These are phyloP conservation scores for Apiospora marii DNA, from an alignment of 2,329 filamentous ascomycete species.

Conservation along the genomic window DNA sequence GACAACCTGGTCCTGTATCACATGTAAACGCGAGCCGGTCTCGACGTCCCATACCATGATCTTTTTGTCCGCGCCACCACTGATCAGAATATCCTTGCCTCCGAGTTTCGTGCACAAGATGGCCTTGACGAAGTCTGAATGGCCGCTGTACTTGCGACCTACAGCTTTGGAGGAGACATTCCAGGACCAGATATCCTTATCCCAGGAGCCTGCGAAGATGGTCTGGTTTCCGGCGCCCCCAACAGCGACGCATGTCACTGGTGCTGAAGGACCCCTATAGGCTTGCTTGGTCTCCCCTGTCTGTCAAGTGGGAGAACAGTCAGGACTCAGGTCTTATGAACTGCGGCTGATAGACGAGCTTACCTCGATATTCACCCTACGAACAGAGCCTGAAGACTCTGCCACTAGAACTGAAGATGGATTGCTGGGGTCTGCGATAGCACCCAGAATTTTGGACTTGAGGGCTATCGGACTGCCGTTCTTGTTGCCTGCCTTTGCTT, in stretches of 20 bases:
- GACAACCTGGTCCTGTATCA: constrained; percentile 75
- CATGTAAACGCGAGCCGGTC: constrained; percentile 74
- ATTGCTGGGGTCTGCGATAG: constrained; percentile 71
- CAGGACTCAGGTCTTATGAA: not conserved
- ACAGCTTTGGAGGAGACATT: constrained; percentile 64
- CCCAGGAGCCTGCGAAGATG: constrained; percentile 91
- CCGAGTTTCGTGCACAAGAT: constrained; percentile 69
- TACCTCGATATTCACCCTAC: constrained; percentile 79
- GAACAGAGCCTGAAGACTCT: constrained; percentile 84
- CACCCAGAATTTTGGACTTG: constrained; percentile 85
- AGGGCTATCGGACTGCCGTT: constrained; percentile 82
- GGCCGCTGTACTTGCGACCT: constrained; percentile 73
- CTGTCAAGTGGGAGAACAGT: constrained; percentile 37
- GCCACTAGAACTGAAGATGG: constrained; percentile 75
- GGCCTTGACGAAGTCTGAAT: constrained; percentile 91
- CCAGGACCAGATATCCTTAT: constrained; percentile 92
- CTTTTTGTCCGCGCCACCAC: constrained; percentile 79
- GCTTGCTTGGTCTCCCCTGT: constrained; percentile 52
- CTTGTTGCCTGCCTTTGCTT: constrained; percentile 76
- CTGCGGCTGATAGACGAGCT: constrained; percentile 28
- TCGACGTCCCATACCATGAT: constrained; percentile 84
- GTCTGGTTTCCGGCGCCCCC: constrained; percentile 63
- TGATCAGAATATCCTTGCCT: constrained; percentile 71
- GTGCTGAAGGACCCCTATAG: constrained; percentile 80
- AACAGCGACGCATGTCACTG: constrained; percentile 79